A percentile compares a stretch with the other conserved stretches of the same genome.
Conservation (phyloP, 805 yeast genomes). For the Yarrowia keelungensis region DNA sequence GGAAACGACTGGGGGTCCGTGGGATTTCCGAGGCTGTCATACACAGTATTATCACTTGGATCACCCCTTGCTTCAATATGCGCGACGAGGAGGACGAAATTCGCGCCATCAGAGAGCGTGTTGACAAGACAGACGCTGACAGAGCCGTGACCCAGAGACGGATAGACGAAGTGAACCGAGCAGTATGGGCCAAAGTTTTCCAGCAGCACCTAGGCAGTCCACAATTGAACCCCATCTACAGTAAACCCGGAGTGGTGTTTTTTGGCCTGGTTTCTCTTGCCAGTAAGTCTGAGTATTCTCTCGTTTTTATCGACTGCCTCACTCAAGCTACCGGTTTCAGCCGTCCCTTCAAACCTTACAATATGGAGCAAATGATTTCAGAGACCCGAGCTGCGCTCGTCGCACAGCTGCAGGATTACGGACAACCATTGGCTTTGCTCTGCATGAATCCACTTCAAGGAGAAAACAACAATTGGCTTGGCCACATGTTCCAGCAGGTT, state of each 20-base stretch:
- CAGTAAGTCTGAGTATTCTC: not conserved
- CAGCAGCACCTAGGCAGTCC: not conserved
- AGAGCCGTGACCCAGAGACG: not conserved
- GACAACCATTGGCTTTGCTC: not conserved
- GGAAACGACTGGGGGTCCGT: not conserved
- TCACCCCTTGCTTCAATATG: not conserved
- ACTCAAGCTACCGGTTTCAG: not conserved
- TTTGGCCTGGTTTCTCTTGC: not conserved
- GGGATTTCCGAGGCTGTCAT: not conserved
- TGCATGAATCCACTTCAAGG: slow-evolving; percentile 7
- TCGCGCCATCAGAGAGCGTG: not conserved
- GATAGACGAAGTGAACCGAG: not conserved
- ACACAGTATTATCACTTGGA: not conserved
- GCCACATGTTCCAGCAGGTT: not conserved
- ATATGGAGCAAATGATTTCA: not conserved
- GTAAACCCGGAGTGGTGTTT: not conserved
- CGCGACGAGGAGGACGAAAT: not conserved
- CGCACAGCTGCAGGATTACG: not conserved
- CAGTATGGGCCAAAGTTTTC: not conserved
- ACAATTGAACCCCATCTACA: slow-evolving; percentile 1
- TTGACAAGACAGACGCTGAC: not conserved
- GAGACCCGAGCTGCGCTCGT: not conserved
- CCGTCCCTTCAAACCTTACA: not conserved
- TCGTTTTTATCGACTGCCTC: slow-evolving; percentile 9
- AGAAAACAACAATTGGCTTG: slow-evolving; percentile 5